Evolutionary conservation across 2,329 filamentous ascomycete species (phyloP), one percentile per base, ranked within the genome.

Genomic region (Venturia carpophila): DNA sequence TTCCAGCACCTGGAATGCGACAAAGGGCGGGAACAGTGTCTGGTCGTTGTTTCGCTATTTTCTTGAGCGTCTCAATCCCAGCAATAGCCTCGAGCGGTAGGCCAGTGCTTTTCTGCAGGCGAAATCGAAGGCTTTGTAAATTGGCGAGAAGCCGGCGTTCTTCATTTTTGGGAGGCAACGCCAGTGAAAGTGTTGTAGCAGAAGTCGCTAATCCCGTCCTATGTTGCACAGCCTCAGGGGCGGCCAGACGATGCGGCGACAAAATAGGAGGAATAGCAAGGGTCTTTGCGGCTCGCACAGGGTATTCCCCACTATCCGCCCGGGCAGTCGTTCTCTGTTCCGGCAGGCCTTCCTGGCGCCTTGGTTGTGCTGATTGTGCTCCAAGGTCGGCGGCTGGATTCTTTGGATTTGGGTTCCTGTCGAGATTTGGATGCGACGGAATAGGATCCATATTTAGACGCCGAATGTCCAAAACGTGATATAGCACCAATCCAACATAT

Each of bases 401-500:
- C 15, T 42, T 39, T 45, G 34, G 39, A 43, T 43, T 34, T 9
- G 34, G 60, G 19, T 61, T 39, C 19, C 39, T 34, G n/a, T 42
- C 60, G 3, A 85, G 82, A n/a, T 82, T 80, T 0, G 92, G 91
- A 7, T 84, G 79, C 4, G 89, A 88, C 5, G 92, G 92, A 2
- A 78, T 82, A 1, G 91, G 91, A 17, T 84, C 75, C 67, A 96
- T 78, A 7, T 79, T 77, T 69, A 84, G 79, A 19, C 92, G 82
- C 70, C 88, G 84, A 62, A 83, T 77, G 65, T 97, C 87, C 56
- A 96, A 78, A 0, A 83, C 81, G 67, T 90, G 80, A 71, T 85
- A 96, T 1, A 97, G 78, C 65, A 90, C 87, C 13, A 89, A 76
- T 52, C 87, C 84, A 67, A 89, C 91, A 72, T 96, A 97, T 0